Evolutionary conservation across 192 early-diverging fungal genomes (phyloP), one percentile per base, ranked within the genome.

Genomic region (Lobosporangium transversale): DNA sequence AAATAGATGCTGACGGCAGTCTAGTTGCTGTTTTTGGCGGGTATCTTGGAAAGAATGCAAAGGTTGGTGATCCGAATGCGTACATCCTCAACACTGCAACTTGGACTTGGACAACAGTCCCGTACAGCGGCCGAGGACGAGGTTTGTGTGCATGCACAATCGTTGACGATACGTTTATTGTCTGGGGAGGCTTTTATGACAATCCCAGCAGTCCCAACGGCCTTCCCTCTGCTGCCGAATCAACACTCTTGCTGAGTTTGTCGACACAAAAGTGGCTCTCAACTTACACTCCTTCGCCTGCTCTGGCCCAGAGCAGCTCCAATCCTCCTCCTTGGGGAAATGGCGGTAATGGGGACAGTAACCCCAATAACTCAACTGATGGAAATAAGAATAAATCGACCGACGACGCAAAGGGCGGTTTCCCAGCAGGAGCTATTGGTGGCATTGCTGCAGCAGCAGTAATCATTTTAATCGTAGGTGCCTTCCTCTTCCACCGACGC

Each of bases 1-100:
- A n/a, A n/a, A n/a, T n/a, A 73, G 69, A 73, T 52, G 60, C 69
- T 4, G 69, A 73, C 51, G 69, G 69, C 9, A 58, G 61, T 9
- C 33, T 64, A 5, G 61, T 73, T 23, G 69, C 61, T 23, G 55
- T 73, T 23, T 63, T 73, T 37, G 55, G 69, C 2, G 69, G 69
- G 29, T 64, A 58, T 40, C 4, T 52, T 17, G 4, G 2, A 21
- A 52, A 42, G 7, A 18, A 10, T 9, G 40, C 40, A 23, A 4
- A 14, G 10, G 50, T 32, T n/a, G 61, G 42, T 11, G 69, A 73
- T 30, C 45, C 69, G 20, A 58, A 73, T 27, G 61, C 35, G 27
- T 73, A 64, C 29, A 62, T 73, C 21, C 54, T 73, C n/a, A 21
- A 73, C 45, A 73, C 69, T 0, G 24, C 4, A 11, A 64, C 24